phyloP scores from a whole-genome alignment of 192 early-diverging fungal species.

The Gigaspora rosea region DNA sequence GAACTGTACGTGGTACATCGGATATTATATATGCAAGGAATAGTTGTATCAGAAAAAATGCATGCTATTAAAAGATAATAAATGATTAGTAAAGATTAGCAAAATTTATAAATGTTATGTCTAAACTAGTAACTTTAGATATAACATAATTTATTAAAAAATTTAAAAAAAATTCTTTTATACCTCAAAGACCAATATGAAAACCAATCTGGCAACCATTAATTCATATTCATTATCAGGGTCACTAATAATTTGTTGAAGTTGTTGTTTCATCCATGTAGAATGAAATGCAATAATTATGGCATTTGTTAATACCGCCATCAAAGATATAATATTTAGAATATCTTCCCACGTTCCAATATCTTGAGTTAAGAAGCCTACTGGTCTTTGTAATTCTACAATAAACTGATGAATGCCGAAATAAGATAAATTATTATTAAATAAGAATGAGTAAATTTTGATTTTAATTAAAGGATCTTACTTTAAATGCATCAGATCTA shows the following conservation, averaged over 20 bases:
- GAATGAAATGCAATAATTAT: conserved; percentile 48
- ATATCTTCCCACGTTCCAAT: conserved; percentile 47
- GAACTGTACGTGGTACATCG: conserved; percentile 40
- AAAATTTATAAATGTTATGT: neutral
- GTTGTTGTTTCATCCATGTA: conserved; percentile 34
- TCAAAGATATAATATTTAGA: conserved; percentile 36
- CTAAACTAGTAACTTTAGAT: no score
- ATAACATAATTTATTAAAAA: no score
- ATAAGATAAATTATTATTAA: neutral
- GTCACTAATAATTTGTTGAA: conserved; percentile 25
- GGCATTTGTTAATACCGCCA: conserved; percentile 46
- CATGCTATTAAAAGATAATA: conserved; percentile 30
- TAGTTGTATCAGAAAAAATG: conserved; percentile 42
- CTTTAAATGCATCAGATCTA: conserved; percentile 55
- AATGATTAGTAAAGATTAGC: neutral
- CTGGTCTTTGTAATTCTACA: conserved; percentile 30
- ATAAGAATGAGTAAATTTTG: neutral
- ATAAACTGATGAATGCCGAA: neutral
- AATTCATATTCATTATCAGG: neutral
- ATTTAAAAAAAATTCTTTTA: no score
- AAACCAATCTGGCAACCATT: conserved; percentile 34
- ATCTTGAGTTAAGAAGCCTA: conserved; percentile 40
- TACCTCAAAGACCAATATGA: conserved; percentile 50
- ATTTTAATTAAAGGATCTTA: neutral
- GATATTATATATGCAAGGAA: conserved; percentile 39